Evolutionary conservation across 306 rosid species (phyloP), one percentile per base, ranked within the genome.

Genomic region (Styphnolobium japonicum): DNA sequence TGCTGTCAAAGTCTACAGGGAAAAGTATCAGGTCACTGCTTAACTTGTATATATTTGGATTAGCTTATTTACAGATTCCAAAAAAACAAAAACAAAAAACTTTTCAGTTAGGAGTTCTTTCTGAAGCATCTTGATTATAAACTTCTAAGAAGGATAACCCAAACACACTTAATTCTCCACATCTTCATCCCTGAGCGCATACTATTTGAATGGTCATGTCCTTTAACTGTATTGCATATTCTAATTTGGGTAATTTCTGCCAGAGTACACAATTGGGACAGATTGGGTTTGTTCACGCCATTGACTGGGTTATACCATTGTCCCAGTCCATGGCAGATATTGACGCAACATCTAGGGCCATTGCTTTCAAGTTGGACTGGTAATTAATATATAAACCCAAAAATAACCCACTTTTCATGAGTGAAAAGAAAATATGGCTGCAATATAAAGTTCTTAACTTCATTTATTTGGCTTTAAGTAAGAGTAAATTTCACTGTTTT

Each of bases 1-100:
- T 25, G 85, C 82, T 6, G 83, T 84, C 40, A 71, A 84, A 4
- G 12, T 82, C 29, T 87, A 87, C 4, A 75, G 37, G 73, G 42
- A 79, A 25, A 84, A 84, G 14, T 84, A 78, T 16, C 86, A 81
- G 67, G 90, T 86, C n/a, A 37, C 2, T 46, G 0, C n/a, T 63
- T 49, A 23, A 29, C 65, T 4, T 48, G 1, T 49, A 7, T 51
- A 42, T 42, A 12, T 22, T 67, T 69, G 29, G 4, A 29, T 29
- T 7, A 68, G 25, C 25, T 67, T 22, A 66, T 19, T 19, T 40
- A 40, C 21, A 67, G 39, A 40, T 43, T 56, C n/a, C n/a, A 10
- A 12, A 57, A 10, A 11, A 25, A 57, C 3, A 45, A 6, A 3
- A 15, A 16, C 43, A 67, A 43, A 6, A 23, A 56, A n/a, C n/a